Conservation (phyloP, 75 land plant species). For the Pseudotsuga menziesii region DNA sequence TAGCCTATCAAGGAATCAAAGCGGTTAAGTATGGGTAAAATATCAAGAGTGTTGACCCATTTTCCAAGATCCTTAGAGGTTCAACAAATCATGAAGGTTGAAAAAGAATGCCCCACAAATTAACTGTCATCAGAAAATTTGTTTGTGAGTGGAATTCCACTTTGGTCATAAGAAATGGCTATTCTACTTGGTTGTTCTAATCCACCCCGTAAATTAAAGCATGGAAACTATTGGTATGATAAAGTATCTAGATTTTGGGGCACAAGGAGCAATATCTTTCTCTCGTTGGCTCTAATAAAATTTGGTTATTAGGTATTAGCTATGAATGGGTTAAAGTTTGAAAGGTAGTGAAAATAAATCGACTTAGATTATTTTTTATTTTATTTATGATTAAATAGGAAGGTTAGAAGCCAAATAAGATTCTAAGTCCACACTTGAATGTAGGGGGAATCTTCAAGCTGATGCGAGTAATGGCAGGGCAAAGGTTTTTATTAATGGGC, state of each 20-base stretch:
- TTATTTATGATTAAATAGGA: slow-evolving; percentile 45
- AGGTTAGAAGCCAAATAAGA: slow-evolving; percentile 79
- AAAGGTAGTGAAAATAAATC: neutral
- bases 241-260: slow-evolving; percentile 99
- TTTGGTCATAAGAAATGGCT: slow-evolving; percentile 67
- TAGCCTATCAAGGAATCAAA: slow-evolving; percentile 70
- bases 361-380: neutral
- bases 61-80: slow-evolving; percentile 72
- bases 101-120: slow-evolving; percentile 83
- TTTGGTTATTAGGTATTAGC: neutral
- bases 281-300: neutral
- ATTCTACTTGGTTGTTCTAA: slow-evolving; percentile 55
- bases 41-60: slow-evolving; percentile 77
- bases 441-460: slow-evolving; percentile 64
- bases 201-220: slow-evolving; percentile 83
- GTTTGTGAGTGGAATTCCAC: slow-evolving; percentile 67
- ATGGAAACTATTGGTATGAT: slow-evolving; percentile 97
- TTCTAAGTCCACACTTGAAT: slow-evolving; percentile 71
- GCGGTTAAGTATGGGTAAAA: slow-evolving; percentile 70
- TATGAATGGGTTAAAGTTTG: neutral
- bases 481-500: slow-evolving; percentile 73
- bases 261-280: slow-evolving; percentile 52
- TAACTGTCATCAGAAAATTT: slow-evolving; percentile 75
- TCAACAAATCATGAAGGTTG: slow-evolving; percentile 88
- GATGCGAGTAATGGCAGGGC: slow-evolving; percentile 94